phyloP scores from a whole-genome alignment of 176 grass and related monocot genomes.

The Olyra latifolia region DNA sequence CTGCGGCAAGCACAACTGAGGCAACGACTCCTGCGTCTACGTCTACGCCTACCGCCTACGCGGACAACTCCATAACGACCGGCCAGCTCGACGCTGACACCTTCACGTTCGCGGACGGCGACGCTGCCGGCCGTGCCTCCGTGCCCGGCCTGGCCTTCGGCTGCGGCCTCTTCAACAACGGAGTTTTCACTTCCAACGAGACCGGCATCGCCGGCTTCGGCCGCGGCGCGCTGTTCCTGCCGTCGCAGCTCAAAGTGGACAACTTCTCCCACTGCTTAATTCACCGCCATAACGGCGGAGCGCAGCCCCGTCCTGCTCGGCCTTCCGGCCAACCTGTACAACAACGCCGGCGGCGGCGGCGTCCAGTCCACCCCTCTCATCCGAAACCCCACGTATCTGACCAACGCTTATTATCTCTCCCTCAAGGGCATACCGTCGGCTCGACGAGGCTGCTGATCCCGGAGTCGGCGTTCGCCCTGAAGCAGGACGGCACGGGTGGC shows the following conservation, averaged over 20 bases:
- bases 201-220: conserved; percentile 51
- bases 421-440: conserved; percentile 50
- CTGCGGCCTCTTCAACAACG: conserved; percentile 40
- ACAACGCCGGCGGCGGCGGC: background rate
- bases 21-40: conserved; percentile 36
- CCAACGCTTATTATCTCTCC: conserved; percentile 37
- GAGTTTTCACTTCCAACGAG: conserved; percentile 35
- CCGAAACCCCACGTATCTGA: too few relatives aligned
- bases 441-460: conserved; percentile 34
- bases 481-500: conserved; percentile 37
- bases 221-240: conserved; percentile 42
- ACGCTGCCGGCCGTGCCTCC: background rate
- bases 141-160: conserved; percentile 40
- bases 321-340: conserved; percentile 22
- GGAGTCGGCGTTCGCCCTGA: conserved; percentile 31
- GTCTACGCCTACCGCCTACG: conserved; percentile 14
- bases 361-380: conserved; percentile 31
- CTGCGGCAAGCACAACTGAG: background rate
- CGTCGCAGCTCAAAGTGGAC: conserved; percentile 43
- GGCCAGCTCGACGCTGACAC: conserved; percentile 31
- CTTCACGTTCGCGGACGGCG: conserved; percentile 33
- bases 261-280: conserved; percentile 63
- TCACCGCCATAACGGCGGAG: conserved; percentile 20
- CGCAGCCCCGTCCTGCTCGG: conserved; percentile 40
- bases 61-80: conserved; percentile 27